Conservation (phyloP, 768 basidiomycete species). For the Clitopilus hobsonii region DNA sequence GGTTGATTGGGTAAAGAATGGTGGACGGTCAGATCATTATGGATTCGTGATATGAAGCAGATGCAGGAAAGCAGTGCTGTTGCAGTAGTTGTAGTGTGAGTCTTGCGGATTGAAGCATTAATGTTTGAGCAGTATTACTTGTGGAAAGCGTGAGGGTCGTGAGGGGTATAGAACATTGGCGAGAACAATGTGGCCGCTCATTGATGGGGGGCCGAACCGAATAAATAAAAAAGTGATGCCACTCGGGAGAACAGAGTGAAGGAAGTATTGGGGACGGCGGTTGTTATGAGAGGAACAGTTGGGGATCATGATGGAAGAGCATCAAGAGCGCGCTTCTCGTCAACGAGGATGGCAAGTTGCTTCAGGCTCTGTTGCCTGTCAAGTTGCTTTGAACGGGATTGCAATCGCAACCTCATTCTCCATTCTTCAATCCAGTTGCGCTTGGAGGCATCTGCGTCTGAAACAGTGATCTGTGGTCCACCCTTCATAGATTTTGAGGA, state of each 20-base stretch:
- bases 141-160: neutral
- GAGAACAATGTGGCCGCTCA: slow-evolving; percentile 3
- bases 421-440: slow-evolving; percentile 71
- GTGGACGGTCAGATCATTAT: slow-evolving; percentile 21
- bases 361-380: slow-evolving; percentile 39
- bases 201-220: neutral
- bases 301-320: slow-evolving; percentile 29
- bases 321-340: slow-evolving; percentile 50
- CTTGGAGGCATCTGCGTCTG: slow-evolving; percentile 25
- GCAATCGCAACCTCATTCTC: slow-evolving; percentile 54
- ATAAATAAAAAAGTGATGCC: slow-evolving; percentile 13
- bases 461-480: slow-evolving; percentile 9
- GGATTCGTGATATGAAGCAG: slow-evolving; percentile 9
- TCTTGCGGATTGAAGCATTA: neutral
- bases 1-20: slow-evolving; percentile 10
- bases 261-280: neutral
- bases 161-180: neutral
- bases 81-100: neutral
- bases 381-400: slow-evolving; percentile 46
- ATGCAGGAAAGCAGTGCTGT: neutral
- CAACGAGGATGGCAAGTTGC: slow-evolving; percentile 45
- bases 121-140: neutral
- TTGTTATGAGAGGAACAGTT: neutral
- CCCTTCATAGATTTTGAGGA: slow-evolving; percentile 13
- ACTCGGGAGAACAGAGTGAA: neutral